phyloP scores from a whole-genome alignment of 1,139 yeast genomes.

The Eremothecium coryli region DNA sequence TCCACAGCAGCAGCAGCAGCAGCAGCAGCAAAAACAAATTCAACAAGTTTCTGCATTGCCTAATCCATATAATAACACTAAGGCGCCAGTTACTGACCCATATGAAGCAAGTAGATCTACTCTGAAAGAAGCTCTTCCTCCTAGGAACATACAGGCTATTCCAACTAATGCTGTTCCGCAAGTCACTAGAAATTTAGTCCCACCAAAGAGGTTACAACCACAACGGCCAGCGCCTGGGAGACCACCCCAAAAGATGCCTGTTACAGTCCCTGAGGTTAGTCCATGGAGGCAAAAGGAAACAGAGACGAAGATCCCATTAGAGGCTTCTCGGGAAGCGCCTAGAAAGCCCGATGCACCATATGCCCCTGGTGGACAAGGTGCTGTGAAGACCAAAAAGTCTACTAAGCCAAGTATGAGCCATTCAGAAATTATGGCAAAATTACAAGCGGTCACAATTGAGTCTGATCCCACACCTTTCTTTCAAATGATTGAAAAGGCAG shows the following conservation, averaged over 20 bases:
- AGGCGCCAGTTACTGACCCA: too few species aligned
- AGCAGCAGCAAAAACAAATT: too few species aligned
- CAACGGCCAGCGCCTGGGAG: constrained; percentile 10
- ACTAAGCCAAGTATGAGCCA: constrained; percentile 70
- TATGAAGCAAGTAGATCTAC: too few species aligned
- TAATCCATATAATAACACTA: too few species aligned
- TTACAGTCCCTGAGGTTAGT: constrained; percentile 19
- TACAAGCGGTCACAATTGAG: constrained; percentile 73
- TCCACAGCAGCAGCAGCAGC: too few species aligned
- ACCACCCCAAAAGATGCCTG: constrained; percentile 8
- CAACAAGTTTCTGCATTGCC: too few species aligned
- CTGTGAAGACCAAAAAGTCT: constrained; percentile 38
- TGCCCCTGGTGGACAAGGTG: constrained; percentile 20
- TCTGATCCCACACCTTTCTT: constrained; percentile 80
- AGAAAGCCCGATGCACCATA: constrained; percentile 9
- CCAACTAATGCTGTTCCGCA: not conserved
- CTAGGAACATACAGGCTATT: too few species aligned
- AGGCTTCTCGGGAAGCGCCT: not conserved
- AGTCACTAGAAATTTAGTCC: constrained; percentile 2
- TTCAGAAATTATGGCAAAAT: constrained; percentile 73
- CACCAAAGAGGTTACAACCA: constrained; percentile 20
- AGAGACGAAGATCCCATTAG: constrained; percentile 1
- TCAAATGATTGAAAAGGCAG: constrained; percentile 86
- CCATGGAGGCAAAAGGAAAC: constrained; percentile 12
- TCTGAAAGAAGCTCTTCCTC: too few species aligned